Base-by-base conservation (phyloP, 257 asterid genomes). In the Rauvolfia tetraphylla region DNA sequence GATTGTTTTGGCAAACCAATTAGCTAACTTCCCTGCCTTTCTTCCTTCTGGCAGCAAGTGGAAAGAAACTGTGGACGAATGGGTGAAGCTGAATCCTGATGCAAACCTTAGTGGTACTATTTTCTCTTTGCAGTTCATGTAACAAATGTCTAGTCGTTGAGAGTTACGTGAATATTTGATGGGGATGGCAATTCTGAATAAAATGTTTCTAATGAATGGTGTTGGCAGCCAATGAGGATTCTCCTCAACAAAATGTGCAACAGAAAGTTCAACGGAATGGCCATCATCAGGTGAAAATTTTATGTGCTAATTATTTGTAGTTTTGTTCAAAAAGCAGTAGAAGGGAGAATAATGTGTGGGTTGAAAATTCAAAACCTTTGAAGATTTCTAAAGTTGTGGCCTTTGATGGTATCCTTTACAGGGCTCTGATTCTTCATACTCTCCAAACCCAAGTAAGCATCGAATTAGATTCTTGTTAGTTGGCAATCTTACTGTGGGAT, bases 21-120 rank as follows among this genome's bases (percentile, higher is more conserved):
- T 75, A 68, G 74, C 72, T 59, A 68, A n/a, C 39, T 69, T 72
- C 33, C 23, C 33, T 72, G 72, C 44, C 48, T 48, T 54, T 65
- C 44, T 77, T 76, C 31, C 34, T 7, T 53, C 18, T 27, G 25
- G 46, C 88, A 95, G 99, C 59, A 95, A 91, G 80, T 95, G 99
- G 99, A 95, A 91, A 81, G 96, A 87, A 58, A 89, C 91, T 17
- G 99, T 95, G 84, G 98, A 95, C 71, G 96, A 95, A 73, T 93
- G 97, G 98, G 97, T 90, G 79, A 89, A 84, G 86, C 88, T 87
- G 85, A 88, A 92, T 81, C 90, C 84, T 56, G 94, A 90, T 25
- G 82, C 97, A 31, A 81, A 86, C 80, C 86, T 84, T 75, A 85
- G 87, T 65, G 98, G 96, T 95, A 93, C 80, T 76, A 69, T 78